Percentiles rank a stretch among this genome's conserved stretches.
phyloP scores from a whole-genome alignment of 169 alveolate genomes.

The Cryptosporidium xiaoi region DNA sequence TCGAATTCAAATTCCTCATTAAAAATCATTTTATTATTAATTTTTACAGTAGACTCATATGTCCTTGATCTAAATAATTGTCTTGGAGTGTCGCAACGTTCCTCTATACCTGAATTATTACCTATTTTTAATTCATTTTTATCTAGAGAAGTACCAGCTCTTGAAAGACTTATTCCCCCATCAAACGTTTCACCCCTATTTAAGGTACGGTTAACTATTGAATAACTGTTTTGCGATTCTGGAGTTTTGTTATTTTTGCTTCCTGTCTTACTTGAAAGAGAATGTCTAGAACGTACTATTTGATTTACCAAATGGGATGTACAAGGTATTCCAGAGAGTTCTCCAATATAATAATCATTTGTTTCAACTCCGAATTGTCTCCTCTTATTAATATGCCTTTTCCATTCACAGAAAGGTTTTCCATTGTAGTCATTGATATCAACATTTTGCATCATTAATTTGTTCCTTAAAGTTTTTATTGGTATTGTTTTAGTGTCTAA shows the following conservation, averaged over 20 bases:
- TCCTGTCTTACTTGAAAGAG: background rate
- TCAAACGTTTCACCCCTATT: conserved; percentile 64
- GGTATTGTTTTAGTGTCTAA: conserved; percentile 36
- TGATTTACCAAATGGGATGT: conserved; percentile 60
- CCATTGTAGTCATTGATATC: conserved; percentile 23
- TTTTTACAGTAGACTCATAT: conserved; percentile 33
- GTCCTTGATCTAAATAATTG: conserved; percentile 66
- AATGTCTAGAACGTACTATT: conserved; percentile 61
- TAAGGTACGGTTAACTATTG: background rate
- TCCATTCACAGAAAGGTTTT: conserved; percentile 66
- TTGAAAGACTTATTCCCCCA: background rate
- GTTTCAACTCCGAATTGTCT: conserved; percentile 44
- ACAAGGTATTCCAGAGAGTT: conserved; percentile 70
- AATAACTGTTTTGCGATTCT: background rate
- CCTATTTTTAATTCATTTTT: background rate
- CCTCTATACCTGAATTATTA: background rate
- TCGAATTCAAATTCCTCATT: background rate
- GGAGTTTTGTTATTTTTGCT: background rate
- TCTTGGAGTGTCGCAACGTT: background rate
- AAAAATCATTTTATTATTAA: background rate
- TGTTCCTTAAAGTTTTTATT: conserved; percentile 17
- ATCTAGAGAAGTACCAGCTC: background rate
- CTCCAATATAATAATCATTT: conserved; percentile 64
- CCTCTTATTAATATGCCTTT: background rate
- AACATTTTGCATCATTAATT: background rate